phyloP scores from a whole-genome alignment of 83 land plant genomes.

The Larix sibirica region DNA sequence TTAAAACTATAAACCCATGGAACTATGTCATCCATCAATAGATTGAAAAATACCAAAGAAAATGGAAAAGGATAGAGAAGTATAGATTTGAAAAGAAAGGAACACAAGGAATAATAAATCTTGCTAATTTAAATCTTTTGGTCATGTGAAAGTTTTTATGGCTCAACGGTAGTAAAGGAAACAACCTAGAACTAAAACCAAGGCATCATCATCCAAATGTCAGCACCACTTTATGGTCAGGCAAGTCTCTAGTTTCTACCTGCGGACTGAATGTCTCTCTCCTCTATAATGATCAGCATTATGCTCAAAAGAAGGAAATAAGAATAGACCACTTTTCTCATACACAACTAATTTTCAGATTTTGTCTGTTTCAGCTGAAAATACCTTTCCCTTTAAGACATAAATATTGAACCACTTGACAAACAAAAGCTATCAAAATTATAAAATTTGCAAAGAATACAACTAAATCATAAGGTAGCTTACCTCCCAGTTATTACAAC shows the following conservation, averaged over 20 bases:
- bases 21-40: no score
- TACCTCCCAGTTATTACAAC: slow-evolving; percentile 99
- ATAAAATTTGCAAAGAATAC: not conserved
- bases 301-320: not conserved
- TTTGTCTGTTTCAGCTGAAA: not conserved
- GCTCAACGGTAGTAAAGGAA: not conserved
- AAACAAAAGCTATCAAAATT: not conserved
- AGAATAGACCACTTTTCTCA: not conserved
- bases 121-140: no score
- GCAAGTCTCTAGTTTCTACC: no score
- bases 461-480: not conserved
- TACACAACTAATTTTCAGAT: not conserved
- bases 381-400: not conserved
- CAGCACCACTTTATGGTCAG: not conserved
- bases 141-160: not conserved
- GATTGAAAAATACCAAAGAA: not conserved
- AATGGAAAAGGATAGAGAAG: not conserved
- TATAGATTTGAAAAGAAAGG: not conserved
- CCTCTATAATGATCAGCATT: no score
- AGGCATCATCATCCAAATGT: not conserved
- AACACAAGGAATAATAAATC: not conserved
- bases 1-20: no score
- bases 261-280: no score
- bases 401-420: not conserved
- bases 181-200: not conserved